Evolutionary conservation across 441 rosid species (phyloP).

Genomic region (Populus hybrid): DNA sequence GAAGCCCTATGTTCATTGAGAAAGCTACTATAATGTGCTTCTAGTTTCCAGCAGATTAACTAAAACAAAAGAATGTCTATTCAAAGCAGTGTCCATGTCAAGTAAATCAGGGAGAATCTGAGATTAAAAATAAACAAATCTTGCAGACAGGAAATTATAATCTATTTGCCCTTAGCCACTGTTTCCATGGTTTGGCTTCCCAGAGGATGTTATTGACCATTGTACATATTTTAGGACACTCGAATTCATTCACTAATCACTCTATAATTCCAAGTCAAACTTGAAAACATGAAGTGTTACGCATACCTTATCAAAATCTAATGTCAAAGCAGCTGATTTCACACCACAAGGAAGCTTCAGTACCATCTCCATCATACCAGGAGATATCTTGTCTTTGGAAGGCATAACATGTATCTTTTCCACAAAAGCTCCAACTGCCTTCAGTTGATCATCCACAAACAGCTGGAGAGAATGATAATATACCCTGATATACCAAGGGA

Average conservation of each 20-base stretch:
- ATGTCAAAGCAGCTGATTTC: constrained; percentile 67
- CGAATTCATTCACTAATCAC: neutral
- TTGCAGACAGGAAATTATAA: neutral
- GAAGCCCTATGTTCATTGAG: neutral
- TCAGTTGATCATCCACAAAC: constrained; percentile 63
- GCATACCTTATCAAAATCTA: constrained; percentile 91
- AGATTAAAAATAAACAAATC: neutral
- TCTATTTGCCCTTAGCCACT: neutral
- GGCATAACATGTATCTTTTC: constrained; percentile 74
- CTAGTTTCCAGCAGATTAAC: neutral
- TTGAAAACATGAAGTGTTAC: neutral
- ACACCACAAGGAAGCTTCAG: constrained; percentile 72
- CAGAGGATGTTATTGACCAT: neutral
- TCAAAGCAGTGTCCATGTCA: neutral
- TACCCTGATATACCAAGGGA: constrained; percentile 95
- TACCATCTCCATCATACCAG: constrained; percentile 89
- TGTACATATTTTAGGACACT: neutral
- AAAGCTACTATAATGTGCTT: neutral
- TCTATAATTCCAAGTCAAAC: neutral
- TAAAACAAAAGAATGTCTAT: neutral
- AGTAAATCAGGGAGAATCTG: neutral
- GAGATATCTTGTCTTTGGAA: constrained; percentile 85
- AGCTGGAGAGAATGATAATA: constrained; percentile 73
- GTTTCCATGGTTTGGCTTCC: neutral
- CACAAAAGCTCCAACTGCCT: constrained; percentile 42